Percentiles rank a stretch among this genome's conserved stretches.
phyloP scores from a whole-genome alignment of 306 rosid genomes.

The Hippophae tibetana region DNA sequence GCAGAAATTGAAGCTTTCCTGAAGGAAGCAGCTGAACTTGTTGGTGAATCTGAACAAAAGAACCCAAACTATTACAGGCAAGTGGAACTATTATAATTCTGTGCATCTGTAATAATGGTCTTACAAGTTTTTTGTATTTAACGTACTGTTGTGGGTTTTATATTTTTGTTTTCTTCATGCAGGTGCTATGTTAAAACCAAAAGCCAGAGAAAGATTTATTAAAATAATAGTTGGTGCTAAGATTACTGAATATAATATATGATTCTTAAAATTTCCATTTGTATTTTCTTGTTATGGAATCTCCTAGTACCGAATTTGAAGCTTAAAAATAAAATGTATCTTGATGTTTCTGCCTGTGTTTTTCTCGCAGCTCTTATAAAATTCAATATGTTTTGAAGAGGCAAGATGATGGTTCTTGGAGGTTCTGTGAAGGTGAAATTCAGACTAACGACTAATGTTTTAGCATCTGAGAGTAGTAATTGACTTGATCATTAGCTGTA shows the following conservation, averaged over 20 bases:
- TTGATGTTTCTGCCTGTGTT: conserved; percentile 2
- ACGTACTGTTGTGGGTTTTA: neutral
- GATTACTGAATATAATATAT: too few species aligned
- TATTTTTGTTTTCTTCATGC: neutral
- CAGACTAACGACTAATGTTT: conserved; percentile 8
- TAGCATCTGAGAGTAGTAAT: too few species aligned
- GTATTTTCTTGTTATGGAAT: too few species aligned
- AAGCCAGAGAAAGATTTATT: too few species aligned
- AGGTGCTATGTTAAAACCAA: neutral
- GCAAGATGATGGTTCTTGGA: conserved; percentile 92
- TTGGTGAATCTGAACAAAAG: conserved; percentile 49
- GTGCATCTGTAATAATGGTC: neutral
- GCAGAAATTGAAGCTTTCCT: conserved; percentile 77
- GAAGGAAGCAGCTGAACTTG: conserved; percentile 98
- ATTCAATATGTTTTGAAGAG: conserved; percentile 65
- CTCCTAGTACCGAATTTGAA: too few species aligned
- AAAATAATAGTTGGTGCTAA: too few species aligned
- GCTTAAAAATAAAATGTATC: too few species aligned
- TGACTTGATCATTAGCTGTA: too few species aligned
- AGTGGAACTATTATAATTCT: conserved; percentile 12
- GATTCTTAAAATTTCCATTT: too few species aligned
- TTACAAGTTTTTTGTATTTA: neutral
- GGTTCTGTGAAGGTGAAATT: conserved; percentile 69
- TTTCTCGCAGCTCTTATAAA: conserved; percentile 60
- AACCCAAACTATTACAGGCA: conserved; percentile 86